Evolutionary conservation across 2,329 filamentous ascomycete species (phyloP).

Genomic region (Metarhizium guizhouense): DNA sequence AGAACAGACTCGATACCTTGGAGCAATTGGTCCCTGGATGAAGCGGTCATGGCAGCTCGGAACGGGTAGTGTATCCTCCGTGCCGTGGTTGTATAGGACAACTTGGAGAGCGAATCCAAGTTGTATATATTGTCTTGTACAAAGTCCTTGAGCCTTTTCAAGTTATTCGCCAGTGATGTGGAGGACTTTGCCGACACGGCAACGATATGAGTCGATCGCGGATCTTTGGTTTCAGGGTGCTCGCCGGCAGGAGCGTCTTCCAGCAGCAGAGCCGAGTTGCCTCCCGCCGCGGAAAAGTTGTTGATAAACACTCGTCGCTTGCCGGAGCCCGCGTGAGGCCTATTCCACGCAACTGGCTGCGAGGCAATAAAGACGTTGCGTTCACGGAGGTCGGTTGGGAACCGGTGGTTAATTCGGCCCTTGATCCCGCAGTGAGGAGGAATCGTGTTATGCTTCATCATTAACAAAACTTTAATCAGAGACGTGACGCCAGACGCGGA

Average conservation of each 20-base stretch:
- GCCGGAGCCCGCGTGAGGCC: slow-evolving; percentile 6
- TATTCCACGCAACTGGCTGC: slow-evolving; percentile 24
- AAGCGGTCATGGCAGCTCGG: slow-evolving; percentile 11
- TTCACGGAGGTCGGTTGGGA: slow-evolving; percentile 31
- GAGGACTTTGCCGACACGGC: slow-evolving; percentile 46
- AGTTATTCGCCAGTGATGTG: background rate
- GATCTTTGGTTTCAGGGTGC: background rate
- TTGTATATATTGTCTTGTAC: background rate
- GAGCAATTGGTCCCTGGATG: slow-evolving; percentile 21
- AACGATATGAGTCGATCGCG: slow-evolving; percentile 37
- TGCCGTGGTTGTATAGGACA: background rate
- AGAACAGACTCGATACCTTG: slow-evolving; percentile 49
- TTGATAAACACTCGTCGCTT: slow-evolving; percentile 30
- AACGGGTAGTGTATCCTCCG: background rate
- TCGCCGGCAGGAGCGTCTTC: slow-evolving; percentile 43
- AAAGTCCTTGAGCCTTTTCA: background rate
- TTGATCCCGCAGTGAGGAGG: slow-evolving; percentile 47
- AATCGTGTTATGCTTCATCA: slow-evolving; percentile 38
- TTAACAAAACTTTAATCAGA: slow-evolving; percentile 40
- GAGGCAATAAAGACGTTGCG: slow-evolving; percentile 30
- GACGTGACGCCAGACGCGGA: slow-evolving; percentile 30
- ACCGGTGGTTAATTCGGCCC: slow-evolving; percentile 32
- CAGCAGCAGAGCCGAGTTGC: slow-evolving; percentile 53
- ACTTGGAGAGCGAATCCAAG: background rate
- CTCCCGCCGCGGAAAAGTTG: slow-evolving; percentile 44